Evolutionary conservation across 1,284 basidiomycete genomes (phyloP).

Genomic region (Takashimella koratensis): DNA sequence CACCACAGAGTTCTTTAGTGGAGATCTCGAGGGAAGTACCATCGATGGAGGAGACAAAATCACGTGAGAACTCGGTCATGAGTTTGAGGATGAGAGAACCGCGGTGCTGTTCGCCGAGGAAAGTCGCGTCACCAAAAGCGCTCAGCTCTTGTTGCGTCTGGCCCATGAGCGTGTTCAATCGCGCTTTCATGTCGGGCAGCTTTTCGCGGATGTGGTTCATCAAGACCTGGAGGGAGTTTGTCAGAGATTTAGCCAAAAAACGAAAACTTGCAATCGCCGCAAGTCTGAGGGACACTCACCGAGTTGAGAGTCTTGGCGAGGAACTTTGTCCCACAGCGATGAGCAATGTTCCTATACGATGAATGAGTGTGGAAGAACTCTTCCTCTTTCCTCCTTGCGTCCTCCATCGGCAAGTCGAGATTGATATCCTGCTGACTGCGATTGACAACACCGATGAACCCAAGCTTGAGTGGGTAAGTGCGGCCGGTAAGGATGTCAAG

Average conservation of each 20-base stretch:
- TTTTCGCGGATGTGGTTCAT: constrained; percentile 99
- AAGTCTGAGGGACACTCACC: constrained; percentile 51
- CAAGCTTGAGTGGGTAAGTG: constrained; percentile 94
- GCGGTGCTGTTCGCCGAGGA: constrained; percentile 89
- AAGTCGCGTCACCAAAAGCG: constrained; percentile 89
- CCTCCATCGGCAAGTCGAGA: constrained; percentile 75
- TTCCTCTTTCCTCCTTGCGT: constrained; percentile 77
- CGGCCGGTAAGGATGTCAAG: constrained; percentile 93
- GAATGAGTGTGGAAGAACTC: constrained; percentile 90
- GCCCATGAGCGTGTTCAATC: constrained; percentile 96
- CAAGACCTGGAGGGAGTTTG: constrained; percentile 74
- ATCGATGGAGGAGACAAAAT: constrained; percentile 96
- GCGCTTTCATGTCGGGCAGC: constrained; percentile 98
- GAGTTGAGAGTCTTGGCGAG: constrained; percentile 92
- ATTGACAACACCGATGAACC: constrained; percentile 97
- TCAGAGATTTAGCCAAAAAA: no score
- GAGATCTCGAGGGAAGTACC: constrained; percentile 97
- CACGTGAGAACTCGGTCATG: constrained; percentile 98
- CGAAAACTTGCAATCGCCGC: neutral
- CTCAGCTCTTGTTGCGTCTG: constrained; percentile 98
- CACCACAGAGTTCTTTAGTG: constrained; percentile 97
- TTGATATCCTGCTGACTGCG: constrained; percentile 98
- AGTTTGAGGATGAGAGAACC: constrained; percentile 84
- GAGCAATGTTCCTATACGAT: constrained; percentile 92
- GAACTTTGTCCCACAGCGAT: constrained; percentile 95